Percentiles rank a stretch among this genome's conserved stretches.
Conservation (phyloP, 768 basidiomycete genomes). For the Coprinellus micaceus region DNA sequence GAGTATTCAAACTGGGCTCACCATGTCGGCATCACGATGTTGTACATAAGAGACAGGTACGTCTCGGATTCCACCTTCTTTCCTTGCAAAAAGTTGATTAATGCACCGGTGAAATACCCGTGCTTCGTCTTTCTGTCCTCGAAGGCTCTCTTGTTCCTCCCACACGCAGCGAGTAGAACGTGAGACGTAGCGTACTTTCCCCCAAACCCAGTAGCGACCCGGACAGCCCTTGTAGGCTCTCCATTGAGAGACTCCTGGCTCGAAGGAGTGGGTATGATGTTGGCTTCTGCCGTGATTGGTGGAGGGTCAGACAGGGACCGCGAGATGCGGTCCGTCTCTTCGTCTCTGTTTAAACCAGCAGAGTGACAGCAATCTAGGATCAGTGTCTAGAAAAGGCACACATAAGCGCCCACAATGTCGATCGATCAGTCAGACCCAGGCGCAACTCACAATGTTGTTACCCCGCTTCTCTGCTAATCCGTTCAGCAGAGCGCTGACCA, state of each 20-base stretch:
- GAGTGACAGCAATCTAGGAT: slow-evolving; percentile 47
- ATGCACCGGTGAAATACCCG: slow-evolving; percentile 28
- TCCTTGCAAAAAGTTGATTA: slow-evolving; percentile 16
- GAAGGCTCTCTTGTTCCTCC: slow-evolving; percentile 28
- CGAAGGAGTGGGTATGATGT: slow-evolving; percentile 8
- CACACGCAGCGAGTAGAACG: slow-evolving; percentile 42
- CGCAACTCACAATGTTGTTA: slow-evolving; percentile 37
- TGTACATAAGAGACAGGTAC: slow-evolving; percentile 31
- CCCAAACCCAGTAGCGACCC: slow-evolving; percentile 16
- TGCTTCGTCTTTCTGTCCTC: slow-evolving; percentile 19
- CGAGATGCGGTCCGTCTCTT: slow-evolving; percentile 11
- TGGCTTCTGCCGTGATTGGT: slow-evolving; percentile 19
- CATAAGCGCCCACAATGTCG: neutral
- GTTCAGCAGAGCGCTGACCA: slow-evolving; percentile 32
- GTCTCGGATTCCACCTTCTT: slow-evolving; percentile 23
- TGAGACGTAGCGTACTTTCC: slow-evolving; percentile 29
- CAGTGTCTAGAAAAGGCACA: slow-evolving; percentile 28
- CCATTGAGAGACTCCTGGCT: slow-evolving; percentile 6
- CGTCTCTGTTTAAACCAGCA: slow-evolving; percentile 25
- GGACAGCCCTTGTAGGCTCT: slow-evolving; percentile 13
- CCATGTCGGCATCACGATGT: slow-evolving; percentile 25
- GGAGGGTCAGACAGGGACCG: slow-evolving; percentile 28
- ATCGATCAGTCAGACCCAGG: neutral
- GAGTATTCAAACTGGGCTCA: slow-evolving; percentile 6
- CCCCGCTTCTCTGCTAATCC: slow-evolving; percentile 35